phyloP scores from a whole-genome alignment of 1,284 basidiomycete species.

The Fomitopsis palustris region DNA sequence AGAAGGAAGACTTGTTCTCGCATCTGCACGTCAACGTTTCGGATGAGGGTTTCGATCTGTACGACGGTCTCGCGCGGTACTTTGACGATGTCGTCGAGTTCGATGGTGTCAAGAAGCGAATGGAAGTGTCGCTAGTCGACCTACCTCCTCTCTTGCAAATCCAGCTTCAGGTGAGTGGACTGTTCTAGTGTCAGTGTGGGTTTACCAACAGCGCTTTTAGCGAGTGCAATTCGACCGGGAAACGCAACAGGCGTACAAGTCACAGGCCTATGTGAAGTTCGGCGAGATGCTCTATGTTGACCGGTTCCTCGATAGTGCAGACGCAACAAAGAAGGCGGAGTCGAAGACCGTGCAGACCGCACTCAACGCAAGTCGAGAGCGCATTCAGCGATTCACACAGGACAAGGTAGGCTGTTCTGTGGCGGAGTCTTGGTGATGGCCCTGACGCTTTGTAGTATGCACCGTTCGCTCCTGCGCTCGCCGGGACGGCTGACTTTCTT shows the following conservation, averaged over 20 bases:
- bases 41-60: conserved; percentile 84
- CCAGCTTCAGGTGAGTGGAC: conserved; percentile 75
- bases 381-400: conserved; percentile 64
- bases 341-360: conserved; percentile 70
- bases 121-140: conserved; percentile 86
- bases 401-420: conserved; percentile 51
- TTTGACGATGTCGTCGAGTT: conserved; percentile 91
- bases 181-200: background rate
- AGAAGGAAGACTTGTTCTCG: conserved; percentile 90
- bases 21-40: conserved; percentile 93
- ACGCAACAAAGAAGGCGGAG: conserved; percentile 65
- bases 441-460: conserved; percentile 41
- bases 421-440: background rate
- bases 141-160: conserved; percentile 92
- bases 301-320: conserved; percentile 81
- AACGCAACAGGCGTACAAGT: conserved; percentile 88
- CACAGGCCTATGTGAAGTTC: conserved; percentile 93
- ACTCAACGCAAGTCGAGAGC: conserved; percentile 60
- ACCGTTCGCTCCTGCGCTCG: conserved; percentile 51
- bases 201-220: conserved; percentile 36
- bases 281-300: conserved; percentile 87
- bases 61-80: conserved; percentile 91
- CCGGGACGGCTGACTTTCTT: conserved; percentile 53
- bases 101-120: conserved; percentile 81
- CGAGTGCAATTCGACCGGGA: conserved; percentile 96